phyloP scores from a whole-genome alignment of 2,329 filamentous ascomycete genomes.

The Sporothrix variecibatus region DNA sequence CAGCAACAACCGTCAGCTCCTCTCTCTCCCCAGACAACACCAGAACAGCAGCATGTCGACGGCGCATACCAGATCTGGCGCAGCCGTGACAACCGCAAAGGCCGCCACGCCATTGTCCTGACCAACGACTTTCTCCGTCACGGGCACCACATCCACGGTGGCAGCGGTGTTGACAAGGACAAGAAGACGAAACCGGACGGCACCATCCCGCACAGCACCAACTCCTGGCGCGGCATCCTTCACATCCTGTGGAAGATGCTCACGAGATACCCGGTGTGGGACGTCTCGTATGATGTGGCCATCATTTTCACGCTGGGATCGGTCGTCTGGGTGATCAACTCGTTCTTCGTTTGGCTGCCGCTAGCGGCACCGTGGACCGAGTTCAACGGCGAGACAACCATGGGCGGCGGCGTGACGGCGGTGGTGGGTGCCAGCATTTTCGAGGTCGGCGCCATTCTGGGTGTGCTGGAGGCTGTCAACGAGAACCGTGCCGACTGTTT shows the following conservation, averaged over 20 bases:
- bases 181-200: background rate
- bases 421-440: slow-evolving; percentile 70
- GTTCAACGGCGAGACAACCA: slow-evolving; percentile 55
- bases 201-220: slow-evolving; percentile 28
- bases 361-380: slow-evolving; percentile 52
- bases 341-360: slow-evolving; percentile 66
- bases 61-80: slow-evolving; percentile 44
- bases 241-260: slow-evolving; percentile 42
- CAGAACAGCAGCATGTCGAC: background rate
- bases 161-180: background rate
- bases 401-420: slow-evolving; percentile 62
- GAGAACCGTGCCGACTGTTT: slow-evolving; percentile 66
- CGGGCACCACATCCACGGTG: background rate
- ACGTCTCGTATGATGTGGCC: slow-evolving; percentile 47
- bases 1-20: background rate
- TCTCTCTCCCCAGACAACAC: background rate
- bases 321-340: slow-evolving; percentile 59
- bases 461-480: slow-evolving; percentile 70
- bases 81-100: slow-evolving; percentile 48
- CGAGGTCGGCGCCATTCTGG: slow-evolving; percentile 61
- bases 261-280: slow-evolving; percentile 44
- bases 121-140: slow-evolving; percentile 31
- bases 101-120: slow-evolving; percentile 41
- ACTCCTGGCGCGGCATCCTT: slow-evolving; percentile 34
- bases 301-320: slow-evolving; percentile 47